Base-by-base conservation (phyloP, 176 grass and related monocot genomes). In the Zoysia japonica region DNA sequence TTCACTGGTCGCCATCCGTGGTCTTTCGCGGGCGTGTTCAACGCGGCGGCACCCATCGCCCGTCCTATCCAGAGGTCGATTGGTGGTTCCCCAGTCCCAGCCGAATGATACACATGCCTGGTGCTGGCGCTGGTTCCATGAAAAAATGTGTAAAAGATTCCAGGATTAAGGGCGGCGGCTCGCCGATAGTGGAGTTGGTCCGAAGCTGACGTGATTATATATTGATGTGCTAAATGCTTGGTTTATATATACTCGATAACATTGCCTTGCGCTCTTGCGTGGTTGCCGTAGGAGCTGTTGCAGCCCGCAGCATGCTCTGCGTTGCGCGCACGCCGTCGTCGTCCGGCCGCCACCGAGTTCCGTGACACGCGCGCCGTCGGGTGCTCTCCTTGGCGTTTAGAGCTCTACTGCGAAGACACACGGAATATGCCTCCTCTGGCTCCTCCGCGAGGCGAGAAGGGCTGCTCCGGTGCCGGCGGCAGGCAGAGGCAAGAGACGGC, bases 351-450 rank as follows among this genome's bases (percentile, higher is more conserved):
- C 75, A 40, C 51, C 74, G 56, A 9, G 20, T 8, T 11, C 42
- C n/a, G 77, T 85, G 77, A 67, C 38, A 14, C 17, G 42, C 11
- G 5, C 65, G 35, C 35, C 63, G 5, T 57, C 72, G 47, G 13
- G 69, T 44, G 50, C 56, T 74, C 28, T 20, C 51, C 11, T 20
- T 28, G 57, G 48, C 6, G 55, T 48, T 9, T 7, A 61, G 49
- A 13, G 7, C 3, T 28, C 59, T 49, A 7, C 48, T 11, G 48
- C 48, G 20, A 16, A 3, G 9, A 54, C 40, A 16, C 0, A 8
- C 15, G 44, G 38, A 42, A 88, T 88, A 88, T 88, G 87, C 87
- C 87, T 80, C 81, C 87, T 44, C 81, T 80, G 1, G 56, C 48
- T 47, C 41, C 37, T 16, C 20, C 76, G 47, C 81, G 67, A 62